Percentiles rank a stretch among this genome's conserved stretches.
These are phyloP conservation scores for Fibroporia radiculosa DNA, from an alignment of 768 basidiomycete genomes.

Conservation along the genomic window DNA sequence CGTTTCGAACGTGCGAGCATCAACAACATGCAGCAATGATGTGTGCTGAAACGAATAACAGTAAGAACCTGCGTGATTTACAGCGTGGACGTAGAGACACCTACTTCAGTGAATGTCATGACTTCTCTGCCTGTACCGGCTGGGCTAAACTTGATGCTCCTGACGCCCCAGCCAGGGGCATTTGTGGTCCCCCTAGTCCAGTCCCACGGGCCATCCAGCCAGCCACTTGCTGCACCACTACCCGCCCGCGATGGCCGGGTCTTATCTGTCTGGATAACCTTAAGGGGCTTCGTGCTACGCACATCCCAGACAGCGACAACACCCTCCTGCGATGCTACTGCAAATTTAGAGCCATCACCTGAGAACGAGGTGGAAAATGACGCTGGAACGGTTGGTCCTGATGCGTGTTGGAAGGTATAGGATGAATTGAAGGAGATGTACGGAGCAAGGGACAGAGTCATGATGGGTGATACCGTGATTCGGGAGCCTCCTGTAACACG, in stretches of 20 bases:
- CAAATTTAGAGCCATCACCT: conserved; percentile 68
- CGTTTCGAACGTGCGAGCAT: conserved; percentile 79
- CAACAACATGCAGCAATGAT: conserved; percentile 72
- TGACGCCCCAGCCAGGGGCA: conserved; percentile 77
- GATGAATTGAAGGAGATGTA: conserved; percentile 31
- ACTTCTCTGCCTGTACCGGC: conserved; percentile 61
- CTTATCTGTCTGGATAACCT: conserved; percentile 54
- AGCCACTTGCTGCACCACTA: conserved; percentile 46
- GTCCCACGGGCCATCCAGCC: conserved; percentile 60
- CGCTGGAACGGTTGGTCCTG: conserved; percentile 40
- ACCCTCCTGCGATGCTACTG: conserved; percentile 78
- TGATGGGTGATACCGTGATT: conserved; percentile 58
- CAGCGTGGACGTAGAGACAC: conserved; percentile 14
- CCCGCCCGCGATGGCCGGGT: conserved; percentile 28
- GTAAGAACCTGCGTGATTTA: neutral
- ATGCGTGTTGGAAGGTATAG: conserved; percentile 13
- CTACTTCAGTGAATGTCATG: conserved; percentile 86
- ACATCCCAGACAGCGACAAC: conserved; percentile 80
- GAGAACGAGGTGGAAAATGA: conserved; percentile 80
- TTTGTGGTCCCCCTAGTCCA: conserved; percentile 45
- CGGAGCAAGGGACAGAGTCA: conserved; percentile 58
- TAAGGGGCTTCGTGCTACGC: conserved; percentile 61
- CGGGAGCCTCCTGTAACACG: conserved; percentile 58
- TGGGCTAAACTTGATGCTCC: conserved; percentile 80
- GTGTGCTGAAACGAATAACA: conserved; percentile 51